Evolutionary conservation across 257 asterid species (phyloP).

Genomic region (Solanum okadae): DNA sequence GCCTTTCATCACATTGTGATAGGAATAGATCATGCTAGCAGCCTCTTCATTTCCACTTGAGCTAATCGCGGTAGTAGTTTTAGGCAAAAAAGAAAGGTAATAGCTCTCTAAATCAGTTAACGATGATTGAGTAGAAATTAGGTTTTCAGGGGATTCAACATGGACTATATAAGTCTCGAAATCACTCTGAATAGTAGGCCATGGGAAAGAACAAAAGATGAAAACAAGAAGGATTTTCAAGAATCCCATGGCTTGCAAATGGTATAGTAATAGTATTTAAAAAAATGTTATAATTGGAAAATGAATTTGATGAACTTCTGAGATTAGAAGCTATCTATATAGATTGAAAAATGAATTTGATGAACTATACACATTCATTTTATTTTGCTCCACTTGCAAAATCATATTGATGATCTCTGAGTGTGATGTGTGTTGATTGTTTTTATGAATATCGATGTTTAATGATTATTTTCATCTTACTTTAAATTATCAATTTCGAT

Average conservation of each 20-base stretch:
- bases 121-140: neutral
- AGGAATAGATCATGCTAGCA: slow-evolving; percentile 12
- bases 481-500: neutral
- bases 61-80: neutral
- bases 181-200: neutral
- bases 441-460: too few species aligned
- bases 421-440: neutral
- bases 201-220: neutral
- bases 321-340: too few species aligned
- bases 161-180: slow-evolving; percentile 33
- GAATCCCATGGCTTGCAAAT: neutral
- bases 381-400: neutral
- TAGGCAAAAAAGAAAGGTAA: slow-evolving; percentile 27
- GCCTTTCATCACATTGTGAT: slow-evolving; percentile 32
- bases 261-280: neutral
- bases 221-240: neutral
- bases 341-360: too few species aligned
- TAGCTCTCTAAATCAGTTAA: slow-evolving; percentile 12
- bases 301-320: too few species aligned
- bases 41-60: neutral
- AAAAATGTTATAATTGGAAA: neutral
- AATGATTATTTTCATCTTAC: neutral
- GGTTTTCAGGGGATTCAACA: slow-evolving; percentile 10
- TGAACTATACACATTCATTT: neutral
- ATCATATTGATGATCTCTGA: neutral